These are phyloP conservation scores for Lotmaria passim DNA, from an alignment of 208 protist genomes.

Conservation along the genomic window DNA sequence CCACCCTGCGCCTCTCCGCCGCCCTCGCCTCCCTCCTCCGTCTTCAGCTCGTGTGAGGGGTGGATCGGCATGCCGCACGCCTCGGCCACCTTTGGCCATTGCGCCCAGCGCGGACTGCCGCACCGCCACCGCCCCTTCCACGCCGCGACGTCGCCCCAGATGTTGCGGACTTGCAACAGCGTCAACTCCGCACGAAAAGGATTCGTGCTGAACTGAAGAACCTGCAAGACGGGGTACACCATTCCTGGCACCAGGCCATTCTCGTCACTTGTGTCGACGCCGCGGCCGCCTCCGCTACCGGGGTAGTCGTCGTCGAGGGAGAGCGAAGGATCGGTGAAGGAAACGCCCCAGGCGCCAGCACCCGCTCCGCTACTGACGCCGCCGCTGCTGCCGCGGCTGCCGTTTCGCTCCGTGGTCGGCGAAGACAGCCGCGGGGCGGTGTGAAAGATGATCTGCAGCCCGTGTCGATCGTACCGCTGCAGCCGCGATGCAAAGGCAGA, in stretches of 20 bases:
- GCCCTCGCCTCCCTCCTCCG: not conserved
- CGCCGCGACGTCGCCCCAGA: constrained; percentile 27
- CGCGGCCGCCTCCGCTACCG: not conserved
- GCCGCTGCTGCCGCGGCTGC: not conserved
- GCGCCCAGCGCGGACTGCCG: constrained; percentile 22
- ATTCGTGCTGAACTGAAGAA: constrained; percentile 25
- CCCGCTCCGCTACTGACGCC: too few species aligned
- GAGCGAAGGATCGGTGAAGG: not conserved
- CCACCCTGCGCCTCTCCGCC: not conserved
- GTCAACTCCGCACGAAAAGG: constrained; percentile 20
- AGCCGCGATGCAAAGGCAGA: constrained; percentile 30
- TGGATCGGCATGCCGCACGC: constrained; percentile 22
- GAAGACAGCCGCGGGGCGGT: constrained; percentile 18
- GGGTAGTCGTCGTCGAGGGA: not conserved
- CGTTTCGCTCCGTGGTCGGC: not conserved
- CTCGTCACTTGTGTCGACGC: not conserved
- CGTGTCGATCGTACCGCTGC: constrained; percentile 24
- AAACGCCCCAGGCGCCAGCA: too few species aligned
- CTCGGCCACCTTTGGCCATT: constrained; percentile 26
- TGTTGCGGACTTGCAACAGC: constrained; percentile 31
- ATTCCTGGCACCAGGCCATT: constrained; percentile 15
- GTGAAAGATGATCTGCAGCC: constrained; percentile 34
- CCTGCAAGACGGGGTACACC: constrained; percentile 30
- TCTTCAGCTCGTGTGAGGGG: not conserved
- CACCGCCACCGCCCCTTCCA: constrained; percentile 35